Base-by-base conservation (phyloP, 106 monocot genomes). In the Allium sativum region DNA sequence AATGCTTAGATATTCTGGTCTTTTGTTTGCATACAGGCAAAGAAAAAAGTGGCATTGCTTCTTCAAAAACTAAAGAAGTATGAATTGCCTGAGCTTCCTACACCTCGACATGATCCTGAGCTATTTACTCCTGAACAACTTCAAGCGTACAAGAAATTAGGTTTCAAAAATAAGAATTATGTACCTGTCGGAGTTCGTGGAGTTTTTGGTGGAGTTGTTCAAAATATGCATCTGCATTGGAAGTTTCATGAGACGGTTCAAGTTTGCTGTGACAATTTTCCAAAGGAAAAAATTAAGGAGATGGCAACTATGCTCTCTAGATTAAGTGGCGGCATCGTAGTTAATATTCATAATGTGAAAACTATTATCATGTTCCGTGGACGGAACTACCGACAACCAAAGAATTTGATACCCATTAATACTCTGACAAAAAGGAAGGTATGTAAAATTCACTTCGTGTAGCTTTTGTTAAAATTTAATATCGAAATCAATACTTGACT, bases 401-500 rank as follows among this genome's bases (percentile, higher is more conserved):
- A 91, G 78, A 98, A 85, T 72, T 68, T 98, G 67, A 98, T 98
- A 65, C 91, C 96, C 18, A 74, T 98, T 48, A 98, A 98, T 62
- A 98, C 96, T 19, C 88, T 98, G 46, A 98, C 96, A 4, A 98
- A 98, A 85, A 92, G 96, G 65, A 98, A 98, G 91, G 96, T 98
- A 18, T 7, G 71, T 40, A 31, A 6, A 15, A 20, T 0, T 9
- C 43, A 47, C 57, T 47, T 40, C 18, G 11, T 44, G 47, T 10
- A 45, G 11, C 17, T 17, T 6, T 62, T 12, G 46, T 62, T 22
- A 48, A 13, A 22, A 48, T 8, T 7, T 9, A 59, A 8, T 17
- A 16, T 12, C 14, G 43, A 46, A 15, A 4, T 7, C 14, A 15
- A 8, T 5, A n/a, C 11, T 7, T 48, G 48, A 69, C 1, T 16